Conservation (phyloP, 2,329 filamentous ascomycete species). For the Pestalotiopsis sp. region DNA sequence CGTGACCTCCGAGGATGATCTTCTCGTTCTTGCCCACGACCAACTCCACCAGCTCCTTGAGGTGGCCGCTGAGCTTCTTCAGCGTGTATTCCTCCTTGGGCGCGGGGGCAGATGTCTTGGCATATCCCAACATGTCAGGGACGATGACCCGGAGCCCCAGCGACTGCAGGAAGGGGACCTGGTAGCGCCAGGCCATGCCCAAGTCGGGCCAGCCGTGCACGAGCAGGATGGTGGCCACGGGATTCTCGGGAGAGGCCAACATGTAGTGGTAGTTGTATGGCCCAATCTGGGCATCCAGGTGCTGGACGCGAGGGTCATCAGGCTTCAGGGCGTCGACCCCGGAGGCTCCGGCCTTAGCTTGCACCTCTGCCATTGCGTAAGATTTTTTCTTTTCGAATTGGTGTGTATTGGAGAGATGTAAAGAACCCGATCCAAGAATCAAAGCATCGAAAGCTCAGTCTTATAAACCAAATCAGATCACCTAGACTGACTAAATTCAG, state of each 20-base stretch:
- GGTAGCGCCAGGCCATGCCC: slow-evolving; percentile 83
- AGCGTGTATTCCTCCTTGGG: slow-evolving; percentile 64
- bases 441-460: neutral
- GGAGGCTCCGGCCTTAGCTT: slow-evolving; percentile 35
- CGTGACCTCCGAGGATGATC: slow-evolving; percentile 86
- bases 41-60: slow-evolving; percentile 68
- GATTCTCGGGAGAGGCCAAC: slow-evolving; percentile 49
- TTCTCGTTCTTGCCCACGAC: slow-evolving; percentile 42
- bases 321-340: slow-evolving; percentile 63
- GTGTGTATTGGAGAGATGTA: neutral
- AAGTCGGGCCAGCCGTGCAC: slow-evolving; percentile 64
- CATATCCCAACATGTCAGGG: slow-evolving; percentile 86
- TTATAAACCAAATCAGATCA: neutral
- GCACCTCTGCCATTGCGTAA: neutral
- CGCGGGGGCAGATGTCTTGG: slow-evolving; percentile 69
- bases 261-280: slow-evolving; percentile 71
- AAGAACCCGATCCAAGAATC: neutral
- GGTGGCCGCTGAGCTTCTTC: slow-evolving; percentile 73
- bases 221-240: slow-evolving; percentile 49
- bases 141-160: slow-evolving; percentile 78
- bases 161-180: slow-evolving; percentile 74
- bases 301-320: slow-evolving; percentile 66
- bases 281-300: slow-evolving; percentile 63
- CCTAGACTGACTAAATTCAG: neutral
- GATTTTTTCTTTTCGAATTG: neutral